Conservation (phyloP, 2,329 filamentous ascomycete genomes). For the Aspergillus clavatus region DNA sequence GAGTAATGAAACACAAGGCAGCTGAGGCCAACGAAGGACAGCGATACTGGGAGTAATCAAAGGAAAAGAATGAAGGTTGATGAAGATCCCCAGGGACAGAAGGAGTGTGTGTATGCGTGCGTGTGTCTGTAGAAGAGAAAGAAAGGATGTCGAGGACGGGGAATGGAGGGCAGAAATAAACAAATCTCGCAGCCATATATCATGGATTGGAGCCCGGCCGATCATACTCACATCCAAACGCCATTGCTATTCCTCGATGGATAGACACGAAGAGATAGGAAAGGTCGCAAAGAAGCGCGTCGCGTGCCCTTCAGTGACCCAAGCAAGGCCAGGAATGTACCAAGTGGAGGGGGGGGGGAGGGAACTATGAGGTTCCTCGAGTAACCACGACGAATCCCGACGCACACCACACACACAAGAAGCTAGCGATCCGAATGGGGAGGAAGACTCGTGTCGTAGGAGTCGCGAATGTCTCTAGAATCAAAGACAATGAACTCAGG, state of each 20-base stretch:
- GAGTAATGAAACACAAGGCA: conserved; percentile 4
- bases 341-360: no score
- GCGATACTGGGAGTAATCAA: conserved; percentile 8
- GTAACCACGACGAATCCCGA: conserved; percentile 26
- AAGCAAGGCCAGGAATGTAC: conserved; percentile 41
- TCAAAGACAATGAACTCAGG: conserved; percentile 11
- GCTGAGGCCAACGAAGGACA: conserved; percentile 11
- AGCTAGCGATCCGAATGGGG: conserved; percentile 6
- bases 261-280: conserved; percentile 12
- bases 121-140: conserved; percentile 12
- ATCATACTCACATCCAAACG: conserved; percentile 37
- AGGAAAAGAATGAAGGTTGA: conserved; percentile 20
- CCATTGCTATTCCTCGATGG: conserved; percentile 31
- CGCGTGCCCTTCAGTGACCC: conserved; percentile 32
- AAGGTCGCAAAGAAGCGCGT: conserved; percentile 26
- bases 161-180: conserved; percentile 39
- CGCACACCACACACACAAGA: neutral
- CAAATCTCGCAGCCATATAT: conserved; percentile 31
- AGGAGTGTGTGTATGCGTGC: conserved; percentile 16
- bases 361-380: conserved; percentile 33
- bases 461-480: conserved; percentile 19
- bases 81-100: conserved; percentile 10
- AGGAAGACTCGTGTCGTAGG: conserved; percentile 13
- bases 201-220: conserved; percentile 21
- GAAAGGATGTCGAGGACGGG: conserved; percentile 27